Percentiles rank a stretch among this genome's conserved stretches.
phyloP scores from a whole-genome alignment of 1,284 basidiomycete species.

The Earliella scabrosa region DNA sequence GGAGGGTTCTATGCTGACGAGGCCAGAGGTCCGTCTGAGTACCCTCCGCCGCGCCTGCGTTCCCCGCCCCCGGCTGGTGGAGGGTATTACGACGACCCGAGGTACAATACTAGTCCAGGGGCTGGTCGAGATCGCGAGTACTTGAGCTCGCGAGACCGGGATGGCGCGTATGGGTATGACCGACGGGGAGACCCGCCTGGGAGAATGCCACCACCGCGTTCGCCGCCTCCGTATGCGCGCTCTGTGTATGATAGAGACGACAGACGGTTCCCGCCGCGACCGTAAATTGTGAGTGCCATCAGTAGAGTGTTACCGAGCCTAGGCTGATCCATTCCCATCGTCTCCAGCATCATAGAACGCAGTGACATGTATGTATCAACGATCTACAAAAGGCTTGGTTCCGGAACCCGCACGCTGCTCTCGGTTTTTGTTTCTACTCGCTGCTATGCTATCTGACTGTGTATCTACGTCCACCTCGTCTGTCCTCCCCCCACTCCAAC shows the following conservation, averaged over 20 bases:
- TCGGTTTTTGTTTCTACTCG: neutral
- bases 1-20: slow-evolving; percentile 28
- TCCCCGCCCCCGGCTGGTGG: slow-evolving; percentile 22
- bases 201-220: slow-evolving; percentile 25
- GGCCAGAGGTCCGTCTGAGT: slow-evolving; percentile 14
- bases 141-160: slow-evolving; percentile 25
- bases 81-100: slow-evolving; percentile 31
- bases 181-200: slow-evolving; percentile 20
- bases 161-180: slow-evolving; percentile 29
- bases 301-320: too few relatives aligned
- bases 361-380: neutral
- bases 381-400: neutral
- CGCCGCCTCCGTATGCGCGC: slow-evolving; percentile 30
- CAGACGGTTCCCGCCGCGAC: slow-evolving; percentile 27
- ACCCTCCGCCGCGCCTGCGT: slow-evolving; percentile 24
- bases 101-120: slow-evolving; percentile 20
- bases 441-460: slow-evolving; percentile 2
- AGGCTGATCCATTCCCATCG: too few relatives aligned
- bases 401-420: neutral
- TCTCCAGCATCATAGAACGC: too few relatives aligned
- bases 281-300: slow-evolving; percentile 15
- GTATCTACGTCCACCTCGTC: neutral
- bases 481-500: neutral
- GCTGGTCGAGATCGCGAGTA: slow-evolving; percentile 29
- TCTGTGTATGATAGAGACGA: slow-evolving; percentile 30